Evolutionary conservation across 2,329 filamentous ascomycete species (phyloP), one percentile per base, ranked within the genome.

Genomic region (Aspergillus fumigatus): DNA sequence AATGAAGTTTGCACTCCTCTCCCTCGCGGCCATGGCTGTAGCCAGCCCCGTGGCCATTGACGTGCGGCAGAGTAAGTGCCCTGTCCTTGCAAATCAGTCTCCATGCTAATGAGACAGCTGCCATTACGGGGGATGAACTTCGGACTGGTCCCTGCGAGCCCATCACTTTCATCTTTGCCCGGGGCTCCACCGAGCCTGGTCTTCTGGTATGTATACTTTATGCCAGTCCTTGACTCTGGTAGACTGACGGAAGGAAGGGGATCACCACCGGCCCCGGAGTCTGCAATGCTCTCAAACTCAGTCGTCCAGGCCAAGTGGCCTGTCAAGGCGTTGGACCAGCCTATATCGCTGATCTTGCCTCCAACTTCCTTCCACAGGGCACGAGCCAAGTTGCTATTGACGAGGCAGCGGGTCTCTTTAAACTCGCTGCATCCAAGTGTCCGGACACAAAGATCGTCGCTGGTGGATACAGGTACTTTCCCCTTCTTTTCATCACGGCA

Each of bases 181-280:
- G 79, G 48, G 79, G 77, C 25, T 80, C 78, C 11, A 77, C 74
- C 14, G 79, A 82, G 60, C 62, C 68, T 6, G 79, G 79, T n/a
- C 79, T 80, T 65, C 75, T 81, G 65, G 77, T 79, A 68, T 11
- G 1, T 14, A 43, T 43, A 23, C 41, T 23, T 10, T 7, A 10
- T 23, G 17, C 21, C 41, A 7, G 32, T 21, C 41, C 19, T 19
- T 9, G 11, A 11, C 11, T 19, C n/a, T 23, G n/a, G 19, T 45
- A 9, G 21, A 45, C n/a, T 57, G 2, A 57, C 6, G 1, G 3
- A 19, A 1, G 25, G 14, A n/a, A 58, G 56, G 56, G 56, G 4
- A 27, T 47, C 25, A 51, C 56, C 8, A 56, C 50, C 5, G 56
- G 56, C 1, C 53, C 56, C 14, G 56, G 25, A 5, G 50, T 56